These are phyloP conservation scores for Chrysoporthe cubensis DNA, from an alignment of 2,329 filamentous ascomycete species.

Conservation along the genomic window DNA sequence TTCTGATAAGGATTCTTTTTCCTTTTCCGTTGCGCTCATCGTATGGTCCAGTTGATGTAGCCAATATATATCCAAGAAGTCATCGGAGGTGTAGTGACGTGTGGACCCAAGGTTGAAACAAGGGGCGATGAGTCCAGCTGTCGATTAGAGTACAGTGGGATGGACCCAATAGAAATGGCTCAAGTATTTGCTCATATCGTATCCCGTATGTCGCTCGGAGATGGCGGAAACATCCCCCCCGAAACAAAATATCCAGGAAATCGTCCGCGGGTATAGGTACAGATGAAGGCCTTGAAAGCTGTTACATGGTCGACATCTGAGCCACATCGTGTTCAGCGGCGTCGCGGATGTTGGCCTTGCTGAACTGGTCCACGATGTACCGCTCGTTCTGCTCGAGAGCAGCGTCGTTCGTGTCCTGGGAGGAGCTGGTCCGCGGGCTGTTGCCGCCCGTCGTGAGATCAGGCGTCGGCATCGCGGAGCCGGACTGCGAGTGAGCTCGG, in stretches of 20 bases:
- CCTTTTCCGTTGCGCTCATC: slow-evolving; percentile 3
- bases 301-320: neutral
- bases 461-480: slow-evolving; percentile 65
- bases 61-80: slow-evolving; percentile 19
- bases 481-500: slow-evolving; percentile 47
- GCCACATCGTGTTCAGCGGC: neutral
- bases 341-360: slow-evolving; percentile 24
- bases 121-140: neutral
- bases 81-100: neutral
- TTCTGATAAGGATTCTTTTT: neutral
- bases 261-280: neutral
- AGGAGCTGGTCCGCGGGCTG: slow-evolving; percentile 68
- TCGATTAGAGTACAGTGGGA: slow-evolving; percentile 2
- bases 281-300: neutral
- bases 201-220: neutral
- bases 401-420: slow-evolving; percentile 66
- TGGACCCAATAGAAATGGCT: neutral
- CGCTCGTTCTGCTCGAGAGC: slow-evolving; percentile 46
- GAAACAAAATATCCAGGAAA: neutral
- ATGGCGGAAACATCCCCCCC: neutral
- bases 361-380: slow-evolving; percentile 33
- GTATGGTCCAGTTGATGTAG: neutral
- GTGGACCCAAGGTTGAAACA: neutral
- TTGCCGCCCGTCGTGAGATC: slow-evolving; percentile 70
- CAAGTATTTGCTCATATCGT: slow-evolving; percentile 4